Percentiles rank a stretch among this genome's conserved stretches.
Conservation (phyloP, 148 eudicot species). For the Pouteria glomerata region DNA sequence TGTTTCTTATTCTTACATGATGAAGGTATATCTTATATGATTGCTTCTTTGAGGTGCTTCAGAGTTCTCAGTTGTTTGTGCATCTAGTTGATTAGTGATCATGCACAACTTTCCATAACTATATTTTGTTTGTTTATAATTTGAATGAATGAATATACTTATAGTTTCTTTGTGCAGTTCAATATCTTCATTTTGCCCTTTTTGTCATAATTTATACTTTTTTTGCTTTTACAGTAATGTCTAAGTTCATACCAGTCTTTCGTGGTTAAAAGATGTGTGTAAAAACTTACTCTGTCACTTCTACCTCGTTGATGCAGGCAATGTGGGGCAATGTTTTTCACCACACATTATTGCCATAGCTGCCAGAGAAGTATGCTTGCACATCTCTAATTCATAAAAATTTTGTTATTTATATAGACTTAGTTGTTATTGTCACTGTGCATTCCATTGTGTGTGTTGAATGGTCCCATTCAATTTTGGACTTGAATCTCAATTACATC, state of each 20-base stretch:
- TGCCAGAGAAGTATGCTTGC: slow-evolving; percentile 44
- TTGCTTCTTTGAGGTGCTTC: no score
- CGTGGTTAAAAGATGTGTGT: background rate
- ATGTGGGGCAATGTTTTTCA: slow-evolving; percentile 39
- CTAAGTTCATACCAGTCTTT: background rate
- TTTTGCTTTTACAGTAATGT: background rate
- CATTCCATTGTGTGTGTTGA: background rate
- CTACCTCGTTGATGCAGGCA: slow-evolving; percentile 32
- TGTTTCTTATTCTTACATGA: no score
- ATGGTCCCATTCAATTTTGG: background rate
- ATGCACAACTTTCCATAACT: no score
- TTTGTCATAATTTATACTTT: no score
- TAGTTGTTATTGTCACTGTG: background rate
- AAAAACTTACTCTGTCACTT: slow-evolving; percentile 1
- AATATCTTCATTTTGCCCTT: no score
- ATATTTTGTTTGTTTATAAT: no score
- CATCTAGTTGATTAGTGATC: no score
- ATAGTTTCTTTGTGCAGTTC: no score
- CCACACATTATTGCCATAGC: slow-evolving; percentile 40
- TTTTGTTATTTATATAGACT: background rate
- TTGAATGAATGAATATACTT: no score
- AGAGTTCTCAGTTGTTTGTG: no score
- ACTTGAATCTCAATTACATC: background rate
- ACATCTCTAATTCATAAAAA: background rate
- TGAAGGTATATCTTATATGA: no score